Percentiles rank a stretch among this genome's conserved stretches.
phyloP scores from a whole-genome alignment of 1,284 basidiomycete genomes.

The Entoloma clypeatum region DNA sequence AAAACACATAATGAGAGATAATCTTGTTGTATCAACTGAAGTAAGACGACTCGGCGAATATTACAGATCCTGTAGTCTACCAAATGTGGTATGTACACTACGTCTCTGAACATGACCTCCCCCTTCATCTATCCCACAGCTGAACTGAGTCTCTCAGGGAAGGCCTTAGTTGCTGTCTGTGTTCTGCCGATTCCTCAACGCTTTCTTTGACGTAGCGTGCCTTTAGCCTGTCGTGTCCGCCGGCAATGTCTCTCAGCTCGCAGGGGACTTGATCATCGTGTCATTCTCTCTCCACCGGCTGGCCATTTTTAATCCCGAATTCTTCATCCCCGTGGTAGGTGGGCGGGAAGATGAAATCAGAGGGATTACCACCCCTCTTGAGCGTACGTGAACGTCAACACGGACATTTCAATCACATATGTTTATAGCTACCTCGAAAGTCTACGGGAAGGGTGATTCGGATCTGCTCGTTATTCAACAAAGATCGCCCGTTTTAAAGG shows the following conservation, averaged over 20 bases:
- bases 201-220: constrained; percentile 9
- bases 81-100: too few relatives aligned
- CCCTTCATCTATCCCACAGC: constrained; percentile 39
- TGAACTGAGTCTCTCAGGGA: constrained; percentile 37
- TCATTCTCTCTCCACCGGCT: constrained; percentile 57
- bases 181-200: constrained; percentile 1
- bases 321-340: constrained; percentile 67
- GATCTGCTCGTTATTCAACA: constrained; percentile 66
- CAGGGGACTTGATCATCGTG: constrained; percentile 68
- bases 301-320: constrained; percentile 58
- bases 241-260: constrained; percentile 75
- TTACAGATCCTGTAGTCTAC: too few relatives aligned
- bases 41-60: neutral
- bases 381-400: constrained; percentile 47
- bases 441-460: constrained; percentile 53
- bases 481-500: constrained; percentile 73
- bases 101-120: too few relatives aligned
- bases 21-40: constrained; percentile 6
- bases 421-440: constrained; percentile 33
- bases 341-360: constrained; percentile 52
- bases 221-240: constrained; percentile 73
- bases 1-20: too few relatives aligned
- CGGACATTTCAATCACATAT: constrained; percentile 2
- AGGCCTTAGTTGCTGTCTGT: constrained; percentile 50
- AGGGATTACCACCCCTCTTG: constrained; percentile 68